Percentiles rank a stretch among this genome's conserved stretches.
phyloP scores from a whole-genome alignment of 2,329 filamentous ascomycete genomes.

The Diplodia mutila region DNA sequence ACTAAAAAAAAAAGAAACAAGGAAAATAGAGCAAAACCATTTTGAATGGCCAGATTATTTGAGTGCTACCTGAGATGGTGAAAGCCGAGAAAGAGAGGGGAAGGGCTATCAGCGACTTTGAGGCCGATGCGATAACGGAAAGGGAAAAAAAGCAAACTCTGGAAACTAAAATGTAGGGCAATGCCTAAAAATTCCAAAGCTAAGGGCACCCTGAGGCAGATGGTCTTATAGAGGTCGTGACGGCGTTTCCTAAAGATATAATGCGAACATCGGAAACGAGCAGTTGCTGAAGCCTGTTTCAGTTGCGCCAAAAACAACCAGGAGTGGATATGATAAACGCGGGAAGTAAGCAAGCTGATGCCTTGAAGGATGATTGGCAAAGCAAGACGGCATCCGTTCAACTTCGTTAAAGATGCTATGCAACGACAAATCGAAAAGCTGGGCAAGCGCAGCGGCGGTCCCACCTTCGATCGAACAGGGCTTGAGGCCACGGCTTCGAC shows the following conservation, averaged over 20 bases:
- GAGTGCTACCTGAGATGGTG: slow-evolving; percentile 6
- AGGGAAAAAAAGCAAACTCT: background rate
- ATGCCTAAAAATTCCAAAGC: slow-evolving; percentile 23
- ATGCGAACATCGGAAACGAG: slow-evolving; percentile 20
- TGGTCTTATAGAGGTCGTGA: slow-evolving; percentile 26
- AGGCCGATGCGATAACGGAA: background rate
- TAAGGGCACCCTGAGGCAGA: slow-evolving; percentile 28
- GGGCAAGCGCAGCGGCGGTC: slow-evolving; percentile 16
- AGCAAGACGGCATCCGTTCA: slow-evolving; percentile 9
- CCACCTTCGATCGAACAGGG: slow-evolving; percentile 9
- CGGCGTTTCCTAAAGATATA: slow-evolving; percentile 25
- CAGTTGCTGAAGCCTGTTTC: background rate
- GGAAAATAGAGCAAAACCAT: background rate
- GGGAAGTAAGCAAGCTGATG: slow-evolving; percentile 13
- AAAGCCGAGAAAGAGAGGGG: slow-evolving; percentile 19
- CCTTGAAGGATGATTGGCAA: slow-evolving; percentile 2
- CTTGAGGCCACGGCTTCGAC: slow-evolving; percentile 1
- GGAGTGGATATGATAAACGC: slow-evolving; percentile 22
- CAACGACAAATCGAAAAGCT: slow-evolving; percentile 22
- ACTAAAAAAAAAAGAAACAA: background rate
- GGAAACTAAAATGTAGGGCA: slow-evolving; percentile 16
- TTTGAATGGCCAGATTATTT: slow-evolving; percentile 8
- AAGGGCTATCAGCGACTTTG: background rate
- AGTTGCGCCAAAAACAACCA: slow-evolving; percentile 19
- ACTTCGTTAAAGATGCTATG: slow-evolving; percentile 20